Evolutionary conservation across 2,329 filamentous ascomycete genomes (phyloP), one percentile per base, ranked within the genome.

Genomic region (Zarea fungicola): DNA sequence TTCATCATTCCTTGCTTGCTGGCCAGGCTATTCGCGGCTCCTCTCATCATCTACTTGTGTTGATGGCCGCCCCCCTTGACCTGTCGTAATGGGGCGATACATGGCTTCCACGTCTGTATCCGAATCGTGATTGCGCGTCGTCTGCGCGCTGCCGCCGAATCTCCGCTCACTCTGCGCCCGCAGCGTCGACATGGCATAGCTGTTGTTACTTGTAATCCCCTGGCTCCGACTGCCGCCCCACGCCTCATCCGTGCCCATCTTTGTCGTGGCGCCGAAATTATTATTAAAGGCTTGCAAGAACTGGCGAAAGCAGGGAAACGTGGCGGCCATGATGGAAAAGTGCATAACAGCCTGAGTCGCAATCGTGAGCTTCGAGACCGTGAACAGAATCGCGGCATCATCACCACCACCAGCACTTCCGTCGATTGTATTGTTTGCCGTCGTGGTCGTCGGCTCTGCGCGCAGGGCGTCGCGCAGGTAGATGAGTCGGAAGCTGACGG

Each of bases 241-340:
- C 6, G 35, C 47, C 5, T 36, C 19, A n/a, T 46, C 44, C 9
- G 48, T 47, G 28, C 25, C 31, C 31, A 55, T 54, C 48, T 54
- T 55, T 2, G 52, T 55, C 14, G 52, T 55, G 1, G 52, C 52
- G 6, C 54, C 54, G 18, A 54, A 49, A 4, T 51, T 50, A 19
- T 45, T 54, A 45, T 54, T 49, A 14, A 55, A 55, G 16, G 52
- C 54, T 16, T 55, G 52, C 6, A 55, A 39, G 35, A 55, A 55
- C 34, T 55, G 54, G 4, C 54, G 52, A 26, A 55, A 52, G 48
- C 54, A 55, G 10, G 54, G 54, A n/a, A 55, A 55, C 1, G 54
- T 55, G 11, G 54, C 54, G 13, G 54, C 54, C 50, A 55, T 55
- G 50, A 55, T 32, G 23, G 54, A 54, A 21, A 55, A 54, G 36